Evolutionary conservation across 306 rosid genomes (phyloP), one percentile per base, ranked within the genome.

Genomic region (Astragalus membranaceus): DNA sequence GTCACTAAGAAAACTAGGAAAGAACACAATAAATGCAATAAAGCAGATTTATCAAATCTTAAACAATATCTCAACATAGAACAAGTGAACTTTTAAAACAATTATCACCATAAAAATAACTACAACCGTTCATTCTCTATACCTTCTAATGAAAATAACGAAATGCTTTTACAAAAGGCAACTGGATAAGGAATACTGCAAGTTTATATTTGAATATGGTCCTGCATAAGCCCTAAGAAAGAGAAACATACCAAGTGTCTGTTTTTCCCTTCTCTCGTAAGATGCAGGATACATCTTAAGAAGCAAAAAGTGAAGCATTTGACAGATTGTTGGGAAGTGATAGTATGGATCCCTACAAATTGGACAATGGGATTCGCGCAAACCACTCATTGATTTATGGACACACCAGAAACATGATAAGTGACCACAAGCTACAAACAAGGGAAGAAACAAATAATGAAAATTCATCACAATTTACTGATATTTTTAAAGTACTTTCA

Each of bases 391-490:
- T 32, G 89, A 88, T 9, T 12, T 67, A 74, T 88, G 80, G 74
- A 86, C 98, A 74, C 98, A 92, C 98, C 98, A 92, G 78, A 92
- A 92, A 71, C 98, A 92, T 32, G 89, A 82, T 67, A 89, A 17
- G 33, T 92, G 98, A 56, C 98, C 98, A 79, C 98, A 92, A 35
- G 91, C 98, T 92, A 47, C 61, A 52, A 44, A 52, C 57, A 61
- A 3, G 14, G 51, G 16, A 39, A 51, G 17, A 55, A 51, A 44
- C 3, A 16, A 44, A 72, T 41, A 9, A 44, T 32, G 53, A 60
- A 67, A 61, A 16, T 37, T 29, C 11, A 64, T 49, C 35, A 44
- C 55, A 60, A 32, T 16, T 14, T 50, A 54, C 15, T 20, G 5
- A 47, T 41, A 67, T 4, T n/a, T 41, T 5, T 3, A 2, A 53